Conservation (phyloP, 495 filamentous ascomycete genomes). For the Penicillium robsamsonii region DNA sequence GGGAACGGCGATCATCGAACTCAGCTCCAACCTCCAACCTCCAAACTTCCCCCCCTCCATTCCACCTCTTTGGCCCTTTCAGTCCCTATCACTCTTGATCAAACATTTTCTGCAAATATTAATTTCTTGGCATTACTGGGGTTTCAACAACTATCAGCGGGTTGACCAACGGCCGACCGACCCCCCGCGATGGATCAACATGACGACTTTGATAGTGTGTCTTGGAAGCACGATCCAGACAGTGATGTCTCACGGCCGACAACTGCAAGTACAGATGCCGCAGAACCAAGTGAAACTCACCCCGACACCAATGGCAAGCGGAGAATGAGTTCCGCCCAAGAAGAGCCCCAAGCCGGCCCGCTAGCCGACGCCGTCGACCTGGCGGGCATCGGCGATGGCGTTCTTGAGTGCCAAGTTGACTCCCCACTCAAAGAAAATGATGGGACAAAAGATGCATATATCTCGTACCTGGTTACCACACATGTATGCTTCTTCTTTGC, state of each 20-base stretch:
- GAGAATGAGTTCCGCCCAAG: slow-evolving; percentile 46
- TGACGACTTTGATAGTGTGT: slow-evolving; percentile 59
- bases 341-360: slow-evolving; percentile 52
- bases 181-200: slow-evolving; percentile 48
- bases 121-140: slow-evolving; percentile 3
- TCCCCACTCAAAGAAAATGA: slow-evolving; percentile 83
- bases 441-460: slow-evolving; percentile 95
- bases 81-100: slow-evolving; percentile 7
- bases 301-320: slow-evolving; percentile 53
- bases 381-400: slow-evolving; percentile 71
- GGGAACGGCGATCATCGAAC: slow-evolving; percentile 29
- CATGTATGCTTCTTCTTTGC: slow-evolving; percentile 56
- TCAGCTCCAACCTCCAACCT: slow-evolving; percentile 21
- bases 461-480: slow-evolving; percentile 92
- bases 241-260: slow-evolving; percentile 50
- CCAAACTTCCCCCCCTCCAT: slow-evolving; percentile 16
- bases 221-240: slow-evolving; percentile 54
- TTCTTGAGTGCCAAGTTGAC: slow-evolving; percentile 78
- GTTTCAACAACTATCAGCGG: slow-evolving; percentile 10
- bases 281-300: slow-evolving; percentile 30
- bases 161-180: slow-evolving; percentile 22
- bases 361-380: slow-evolving; percentile 59
- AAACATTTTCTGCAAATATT: slow-evolving; percentile 6
- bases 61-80: slow-evolving; percentile 9
- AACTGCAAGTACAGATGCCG: slow-evolving; percentile 44